Conservation (phyloP, 2,329 filamentous ascomycete genomes). For the Colletotrichum tanaceti region DNA sequence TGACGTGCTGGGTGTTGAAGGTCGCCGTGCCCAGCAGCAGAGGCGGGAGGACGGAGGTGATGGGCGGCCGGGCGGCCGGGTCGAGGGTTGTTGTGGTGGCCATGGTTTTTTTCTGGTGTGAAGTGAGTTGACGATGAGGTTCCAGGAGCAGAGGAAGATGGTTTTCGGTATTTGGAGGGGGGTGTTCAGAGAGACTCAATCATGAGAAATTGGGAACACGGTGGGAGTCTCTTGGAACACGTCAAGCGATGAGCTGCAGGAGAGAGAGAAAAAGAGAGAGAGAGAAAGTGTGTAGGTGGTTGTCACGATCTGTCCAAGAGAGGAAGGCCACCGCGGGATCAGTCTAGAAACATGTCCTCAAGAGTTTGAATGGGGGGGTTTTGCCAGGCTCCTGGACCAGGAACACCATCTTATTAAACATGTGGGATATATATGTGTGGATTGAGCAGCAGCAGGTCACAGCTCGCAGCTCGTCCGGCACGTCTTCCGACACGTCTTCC, state of each 20-base stretch:
- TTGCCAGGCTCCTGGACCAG: conserved; percentile 21
- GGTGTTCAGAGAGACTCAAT: no score
- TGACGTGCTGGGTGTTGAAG: conserved; percentile 87
- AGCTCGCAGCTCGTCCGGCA: not conserved
- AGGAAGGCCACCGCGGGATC: conserved; percentile 13
- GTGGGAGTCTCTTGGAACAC: not conserved
- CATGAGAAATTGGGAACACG: no score
- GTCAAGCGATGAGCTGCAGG: conserved; percentile 2
- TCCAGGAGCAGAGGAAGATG: not conserved
- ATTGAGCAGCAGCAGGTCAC: not conserved
- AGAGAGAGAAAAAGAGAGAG: no score
- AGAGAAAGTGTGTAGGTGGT: not conserved
- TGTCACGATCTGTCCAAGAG: not conserved
- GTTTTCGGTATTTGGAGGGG: conserved; percentile 4
- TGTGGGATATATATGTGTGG: conserved; percentile 21
- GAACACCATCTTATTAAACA: conserved; percentile 19
- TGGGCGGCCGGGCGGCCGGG: conserved; percentile 23
- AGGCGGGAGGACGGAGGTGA: conserved; percentile 71
- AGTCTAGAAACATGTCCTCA: conserved; percentile 14
- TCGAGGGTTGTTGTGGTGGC: conserved; percentile 23
- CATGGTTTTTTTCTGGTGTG: conserved; percentile 8
- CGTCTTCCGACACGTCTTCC: conserved; percentile 2
- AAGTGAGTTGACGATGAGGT: not conserved
- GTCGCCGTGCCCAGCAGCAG: conserved; percentile 89
- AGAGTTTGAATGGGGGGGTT: conserved; percentile 2